Evolutionary conservation across 1,284 basidiomycete genomes (phyloP).

Genomic region (Moesziomyces aphidis): DNA sequence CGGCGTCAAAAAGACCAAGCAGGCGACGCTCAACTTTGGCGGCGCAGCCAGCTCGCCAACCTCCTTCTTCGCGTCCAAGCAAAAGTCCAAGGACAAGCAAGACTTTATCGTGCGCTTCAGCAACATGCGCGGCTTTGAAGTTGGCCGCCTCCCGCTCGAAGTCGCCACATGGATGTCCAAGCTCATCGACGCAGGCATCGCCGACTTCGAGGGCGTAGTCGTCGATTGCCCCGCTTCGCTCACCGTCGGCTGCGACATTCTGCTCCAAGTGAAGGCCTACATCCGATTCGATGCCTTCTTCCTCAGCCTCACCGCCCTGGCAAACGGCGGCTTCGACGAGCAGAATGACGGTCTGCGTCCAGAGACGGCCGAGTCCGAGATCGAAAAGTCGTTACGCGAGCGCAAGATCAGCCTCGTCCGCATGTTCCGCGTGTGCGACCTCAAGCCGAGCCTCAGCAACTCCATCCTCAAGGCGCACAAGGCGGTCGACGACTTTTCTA

Average conservation of each 20-base stretch:
- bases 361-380: constrained; percentile 79
- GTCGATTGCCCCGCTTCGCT: constrained; percentile 60
- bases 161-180: constrained; percentile 64
- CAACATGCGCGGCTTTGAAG: constrained; percentile 63
- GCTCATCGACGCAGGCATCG: constrained; percentile 58
- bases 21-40: constrained; percentile 57
- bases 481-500: constrained; percentile 71
- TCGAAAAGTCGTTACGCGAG: constrained; percentile 80
- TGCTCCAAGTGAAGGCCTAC: constrained; percentile 62
- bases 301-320: constrained; percentile 3
- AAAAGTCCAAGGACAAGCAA: constrained; percentile 50
- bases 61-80: constrained; percentile 23
- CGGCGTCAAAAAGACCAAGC: constrained; percentile 35
- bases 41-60: constrained; percentile 1
- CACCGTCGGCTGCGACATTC: constrained; percentile 61
- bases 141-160: constrained; percentile 60
- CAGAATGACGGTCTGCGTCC: constrained; percentile 32
- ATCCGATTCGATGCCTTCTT: constrained; percentile 49
- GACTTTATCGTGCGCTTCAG: constrained; percentile 65
- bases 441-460: constrained; percentile 56
- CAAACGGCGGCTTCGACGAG: constrained; percentile 5
- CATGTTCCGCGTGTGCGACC: constrained; percentile 61
- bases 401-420: constrained; percentile 73
- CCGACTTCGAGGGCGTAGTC: constrained; percentile 59
- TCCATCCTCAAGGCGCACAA: constrained; percentile 66